phyloP scores from a whole-genome alignment of 495 filamentous ascomycete species.

The Monascus purpureus region DNA sequence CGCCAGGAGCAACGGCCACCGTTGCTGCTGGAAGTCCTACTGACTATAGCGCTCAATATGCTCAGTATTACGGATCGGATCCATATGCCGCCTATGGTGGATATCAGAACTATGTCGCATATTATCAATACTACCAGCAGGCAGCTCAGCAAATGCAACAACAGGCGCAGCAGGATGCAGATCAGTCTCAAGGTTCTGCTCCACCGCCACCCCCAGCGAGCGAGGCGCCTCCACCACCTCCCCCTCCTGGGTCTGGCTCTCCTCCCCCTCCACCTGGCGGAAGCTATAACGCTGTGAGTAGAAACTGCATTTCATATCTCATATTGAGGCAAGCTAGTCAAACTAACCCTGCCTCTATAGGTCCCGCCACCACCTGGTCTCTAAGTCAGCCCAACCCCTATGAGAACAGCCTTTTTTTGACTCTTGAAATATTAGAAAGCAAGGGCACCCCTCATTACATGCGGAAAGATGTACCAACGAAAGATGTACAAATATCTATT shows the following conservation, averaged over 20 bases:
- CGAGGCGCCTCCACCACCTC: slow-evolving; percentile 53
- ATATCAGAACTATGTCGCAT: slow-evolving; percentile 57
- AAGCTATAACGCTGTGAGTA: slow-evolving; percentile 53
- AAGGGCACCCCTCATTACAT: no score
- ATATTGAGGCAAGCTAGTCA: background rate
- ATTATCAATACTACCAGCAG: slow-evolving; percentile 59
- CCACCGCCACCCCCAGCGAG: slow-evolving; percentile 46
- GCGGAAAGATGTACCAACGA: no score
- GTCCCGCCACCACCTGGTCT: slow-evolving; percentile 40
- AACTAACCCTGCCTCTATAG: slow-evolving; percentile 12
- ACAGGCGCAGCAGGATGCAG: slow-evolving; percentile 25
- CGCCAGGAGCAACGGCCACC: slow-evolving; percentile 22
- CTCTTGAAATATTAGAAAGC: no score
- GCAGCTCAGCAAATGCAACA: slow-evolving; percentile 38
- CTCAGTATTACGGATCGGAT: slow-evolving; percentile 68
- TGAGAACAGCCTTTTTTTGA: no score
- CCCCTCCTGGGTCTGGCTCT: slow-evolving; percentile 45
- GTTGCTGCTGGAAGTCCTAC: slow-evolving; percentile 25
- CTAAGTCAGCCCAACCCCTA: slow-evolving; percentile 7
- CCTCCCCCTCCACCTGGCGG: slow-evolving; percentile 48
- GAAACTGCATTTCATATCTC: background rate
- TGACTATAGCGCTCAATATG: slow-evolving; percentile 69
- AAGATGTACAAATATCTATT: no score
- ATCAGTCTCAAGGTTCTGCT: slow-evolving; percentile 35
- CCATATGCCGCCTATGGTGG: slow-evolving; percentile 91